Evolutionary conservation across 2,329 filamentous ascomycete genomes (phyloP), one percentile per base, ranked within the genome.

Genomic region (Zarea fungicola): DNA sequence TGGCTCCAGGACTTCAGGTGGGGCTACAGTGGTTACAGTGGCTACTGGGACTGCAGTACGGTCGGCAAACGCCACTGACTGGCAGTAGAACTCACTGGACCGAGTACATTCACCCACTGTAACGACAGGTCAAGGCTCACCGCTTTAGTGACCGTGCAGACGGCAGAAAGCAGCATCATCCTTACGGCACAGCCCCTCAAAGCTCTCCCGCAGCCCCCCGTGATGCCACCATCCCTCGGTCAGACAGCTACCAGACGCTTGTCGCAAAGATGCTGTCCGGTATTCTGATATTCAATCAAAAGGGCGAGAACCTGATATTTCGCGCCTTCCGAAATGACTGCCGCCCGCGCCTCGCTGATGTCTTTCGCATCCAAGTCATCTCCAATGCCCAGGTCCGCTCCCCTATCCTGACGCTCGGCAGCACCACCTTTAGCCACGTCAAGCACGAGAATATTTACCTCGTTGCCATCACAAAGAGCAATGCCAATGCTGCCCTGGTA

Each of bases 361-460:
- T 99, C 73, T 99, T 99, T 73, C 91, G 93, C 70, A 99, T 99
- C 69, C 93, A 99, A 67, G 92, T 99, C 73, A 97, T 99, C 68
- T 96, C 90, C 60, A 99, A 99, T 68, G 85, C 93, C 46, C 90
- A 96, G 69, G 93, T 99, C 52, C 89, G 95, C 58, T 97, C 93
- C 58, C 93, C 93, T 52, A 97, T 99, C 70, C 78, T 99, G 60
- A 99, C 93, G 5, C 83, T 99, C 50, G 93, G 95, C 56, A 96
- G 89, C 67, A 99, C 93, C 49, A 99, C 95, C 40, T 99, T 99
- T 71, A 96, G 90, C 76, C 93, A 99, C 83, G 92, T 99, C 71
- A 96, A 96, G 69, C 92, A 96, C 72, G 93, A 99, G 67, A 99
- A 99, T 68, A 96, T 99, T 65, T 99, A 97, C 69, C 72, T 99